A percentile compares a stretch with the other conserved stretches of the same genome.
phyloP scores from a whole-genome alignment of 192 early-diverging fungal genomes.

The Dissophora ornata region DNA sequence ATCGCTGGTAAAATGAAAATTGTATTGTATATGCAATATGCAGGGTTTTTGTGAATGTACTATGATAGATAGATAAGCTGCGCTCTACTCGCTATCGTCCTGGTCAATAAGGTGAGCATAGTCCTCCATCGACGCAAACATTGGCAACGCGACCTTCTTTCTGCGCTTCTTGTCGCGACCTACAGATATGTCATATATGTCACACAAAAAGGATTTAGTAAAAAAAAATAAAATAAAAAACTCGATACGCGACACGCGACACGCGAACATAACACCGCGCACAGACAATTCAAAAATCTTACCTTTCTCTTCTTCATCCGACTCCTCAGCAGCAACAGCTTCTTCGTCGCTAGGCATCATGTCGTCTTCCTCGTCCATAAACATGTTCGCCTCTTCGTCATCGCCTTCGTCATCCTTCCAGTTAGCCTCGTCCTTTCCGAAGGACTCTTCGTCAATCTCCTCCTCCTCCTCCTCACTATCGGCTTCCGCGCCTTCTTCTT shows the following conservation, averaged over 20 bases:
- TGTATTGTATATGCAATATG: background rate
- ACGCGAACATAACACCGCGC: too few relatives aligned
- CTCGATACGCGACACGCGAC: too few relatives aligned
- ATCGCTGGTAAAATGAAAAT: too few relatives aligned
- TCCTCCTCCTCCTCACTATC: constrained; percentile 59
- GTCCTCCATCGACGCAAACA: constrained; percentile 78
- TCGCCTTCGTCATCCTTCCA: constrained; percentile 51
- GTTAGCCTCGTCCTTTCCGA: constrained; percentile 69
- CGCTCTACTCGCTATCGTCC: constrained; percentile 45
- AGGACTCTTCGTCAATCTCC: constrained; percentile 58
- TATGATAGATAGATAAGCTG: too few relatives aligned
- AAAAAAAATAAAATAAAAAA: too few relatives aligned
- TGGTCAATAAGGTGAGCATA: constrained; percentile 64
- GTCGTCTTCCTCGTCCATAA: constrained; percentile 73
- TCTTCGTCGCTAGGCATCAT: constrained; percentile 64
- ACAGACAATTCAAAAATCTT: too few relatives aligned
- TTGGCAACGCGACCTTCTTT: constrained; percentile 69
- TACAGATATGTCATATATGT: constrained; percentile 3
- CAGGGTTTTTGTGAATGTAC: constrained; percentile 20
- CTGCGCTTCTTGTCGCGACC: constrained; percentile 61
- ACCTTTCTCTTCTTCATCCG: constrained; percentile 60
- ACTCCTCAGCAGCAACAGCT: constrained; percentile 61
- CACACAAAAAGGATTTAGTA: background rate
- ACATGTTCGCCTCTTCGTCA: constrained; percentile 64
- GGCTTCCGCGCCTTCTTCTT: constrained; percentile 58